Base-by-base conservation (phyloP, 2,329 filamentous ascomycete genomes). In the Lachnellula subtilissima region DNA sequence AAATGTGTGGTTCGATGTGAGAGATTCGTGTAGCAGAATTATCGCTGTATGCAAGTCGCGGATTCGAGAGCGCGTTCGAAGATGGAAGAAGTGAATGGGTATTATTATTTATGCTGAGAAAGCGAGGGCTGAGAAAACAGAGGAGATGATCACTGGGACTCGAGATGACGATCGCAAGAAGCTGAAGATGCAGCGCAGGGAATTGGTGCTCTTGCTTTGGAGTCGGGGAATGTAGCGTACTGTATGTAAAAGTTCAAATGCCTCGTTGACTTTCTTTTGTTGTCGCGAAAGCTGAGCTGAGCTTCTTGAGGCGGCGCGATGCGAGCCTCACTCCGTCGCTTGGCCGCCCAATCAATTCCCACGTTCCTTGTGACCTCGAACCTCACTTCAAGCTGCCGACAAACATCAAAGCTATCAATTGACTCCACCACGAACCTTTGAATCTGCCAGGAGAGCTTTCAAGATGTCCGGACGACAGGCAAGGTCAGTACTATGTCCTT, bases 371-470 rank as follows among this genome's bases (percentile, higher is more conserved):
- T 43, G 53, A 48, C 25, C 42, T 54, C 61, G 65, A 42, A n/a
- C 39, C 39, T n/a, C 39, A 63, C 66, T 61, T 71, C 54, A 55
- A 65, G 59, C 61, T 65, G 57, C 54, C 53, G 58, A 52, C 53
- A 58, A 58, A 57, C 40, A 39, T 45, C 35, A 55, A 58, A 58
- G 22, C 64, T 55, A 65, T 53, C 73, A 73, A 70, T 77, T 77
- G 56, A 64, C 54, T 59, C 57, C 54, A 25, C 57, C 56, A 67
- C 61, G 52, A 60, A 55, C 63, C 58, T 56, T 53, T 23, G n/a
- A 37, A 39, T 25, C 52, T 48, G 53, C 45, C 32, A 52, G 23
- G 56, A 61, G 48, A 58, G 57, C 51, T 54, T 39, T 56, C 60
- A 67, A 63, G 46, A 70, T 70, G 69, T 54, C 69, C 17, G 64